Conservation (phyloP, 495 filamentous ascomycete species). For the Talaromyces stipitatus region DNA sequence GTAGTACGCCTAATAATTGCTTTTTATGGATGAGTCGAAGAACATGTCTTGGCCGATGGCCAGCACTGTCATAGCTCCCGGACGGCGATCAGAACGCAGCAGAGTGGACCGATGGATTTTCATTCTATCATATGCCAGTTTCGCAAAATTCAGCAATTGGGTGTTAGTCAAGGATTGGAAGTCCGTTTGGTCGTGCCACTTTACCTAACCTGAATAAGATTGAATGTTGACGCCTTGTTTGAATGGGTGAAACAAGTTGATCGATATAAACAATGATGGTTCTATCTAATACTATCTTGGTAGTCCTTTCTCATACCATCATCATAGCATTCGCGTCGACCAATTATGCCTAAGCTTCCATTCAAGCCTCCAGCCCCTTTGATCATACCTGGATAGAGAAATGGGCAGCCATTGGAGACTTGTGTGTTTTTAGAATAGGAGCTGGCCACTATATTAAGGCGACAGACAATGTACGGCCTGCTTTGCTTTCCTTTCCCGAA, state of each 20-base stretch:
- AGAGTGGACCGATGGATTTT: neutral
- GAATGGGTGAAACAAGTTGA: neutral
- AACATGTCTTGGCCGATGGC: constrained; percentile 1
- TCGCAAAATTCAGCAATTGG: neutral
- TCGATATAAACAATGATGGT: neutral
- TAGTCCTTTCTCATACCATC: no score
- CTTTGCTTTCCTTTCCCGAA: no score
- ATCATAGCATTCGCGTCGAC: no score
- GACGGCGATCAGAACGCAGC: neutral
- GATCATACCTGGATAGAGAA: no score
- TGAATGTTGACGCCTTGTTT: neutral
- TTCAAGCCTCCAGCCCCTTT: no score
- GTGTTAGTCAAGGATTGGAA: neutral
- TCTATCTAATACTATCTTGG: no score
- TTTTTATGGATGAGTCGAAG: neutral
- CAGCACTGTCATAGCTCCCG: constrained; percentile 1
- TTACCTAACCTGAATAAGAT: neutral
- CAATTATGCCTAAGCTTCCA: no score
- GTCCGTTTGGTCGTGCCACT: neutral
- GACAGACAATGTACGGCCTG: no score
- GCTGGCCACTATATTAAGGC: no score
- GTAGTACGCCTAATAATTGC: neutral
- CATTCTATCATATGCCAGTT: constrained; percentile 1
- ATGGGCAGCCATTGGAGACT: no score
- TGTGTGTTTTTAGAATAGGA: no score